A percentile compares a stretch with the other conserved stretches of the same genome.
Conservation (phyloP, 2,329 filamentous ascomycete species). For the Thelonectria blattea region DNA sequence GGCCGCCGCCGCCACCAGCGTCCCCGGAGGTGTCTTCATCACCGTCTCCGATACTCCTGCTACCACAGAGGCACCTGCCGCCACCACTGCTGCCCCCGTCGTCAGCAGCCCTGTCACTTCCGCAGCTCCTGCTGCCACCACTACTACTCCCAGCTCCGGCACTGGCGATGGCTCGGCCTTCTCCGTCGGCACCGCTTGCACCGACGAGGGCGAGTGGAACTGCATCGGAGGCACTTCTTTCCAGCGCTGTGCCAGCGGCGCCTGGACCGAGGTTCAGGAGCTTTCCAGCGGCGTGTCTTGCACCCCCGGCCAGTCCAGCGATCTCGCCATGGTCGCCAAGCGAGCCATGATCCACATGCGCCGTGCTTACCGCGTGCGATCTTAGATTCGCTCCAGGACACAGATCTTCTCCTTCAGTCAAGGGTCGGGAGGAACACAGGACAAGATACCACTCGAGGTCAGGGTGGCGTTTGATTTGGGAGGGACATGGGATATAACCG, state of each 20-base stretch:
- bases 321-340: slow-evolving; percentile 44
- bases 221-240: slow-evolving; percentile 57
- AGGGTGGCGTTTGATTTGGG: neutral
- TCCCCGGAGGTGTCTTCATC: slow-evolving; percentile 51
- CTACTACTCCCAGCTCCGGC: slow-evolving; percentile 23
- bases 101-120: slow-evolving; percentile 23
- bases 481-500: neutral
- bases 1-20: slow-evolving; percentile 4
- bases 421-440: neutral
- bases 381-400: neutral
- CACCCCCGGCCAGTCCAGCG: slow-evolving; percentile 46
- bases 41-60: slow-evolving; percentile 38
- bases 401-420: neutral
- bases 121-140: slow-evolving; percentile 27
- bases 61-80: slow-evolving; percentile 28
- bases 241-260: slow-evolving; percentile 61
- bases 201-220: slow-evolving; percentile 58
- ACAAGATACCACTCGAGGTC: neutral
- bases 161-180: slow-evolving; percentile 39
- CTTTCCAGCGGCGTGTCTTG: slow-evolving; percentile 57
- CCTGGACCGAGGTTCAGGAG: slow-evolving; percentile 52
- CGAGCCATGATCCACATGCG: slow-evolving; percentile 34
- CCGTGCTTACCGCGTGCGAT: slow-evolving; percentile 34
- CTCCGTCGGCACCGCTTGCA: slow-evolving; percentile 53
- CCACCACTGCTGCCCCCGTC: slow-evolving; percentile 31